Evolutionary conservation across 2,329 filamentous ascomycete species (phyloP).

Genomic region (Verticillium alfalfae): DNA sequence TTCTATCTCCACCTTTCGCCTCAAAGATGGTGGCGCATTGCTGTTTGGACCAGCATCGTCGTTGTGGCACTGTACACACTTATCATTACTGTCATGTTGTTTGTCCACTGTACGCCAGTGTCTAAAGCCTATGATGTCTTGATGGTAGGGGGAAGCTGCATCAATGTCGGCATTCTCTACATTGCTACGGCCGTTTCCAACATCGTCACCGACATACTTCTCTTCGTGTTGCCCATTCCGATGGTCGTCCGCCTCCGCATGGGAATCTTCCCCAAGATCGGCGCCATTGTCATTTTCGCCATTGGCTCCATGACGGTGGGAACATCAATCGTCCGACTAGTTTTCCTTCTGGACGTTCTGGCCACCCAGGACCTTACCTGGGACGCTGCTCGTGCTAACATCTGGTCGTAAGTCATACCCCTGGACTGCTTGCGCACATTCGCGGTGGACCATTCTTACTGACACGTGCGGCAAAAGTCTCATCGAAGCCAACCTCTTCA

Average conservation of each 20-base stretch:
- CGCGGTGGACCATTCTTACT: background rate
- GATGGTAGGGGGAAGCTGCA: slow-evolving; percentile 27
- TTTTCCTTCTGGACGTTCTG: slow-evolving; percentile 3
- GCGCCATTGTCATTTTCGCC: slow-evolving; percentile 34
- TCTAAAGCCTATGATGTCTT: slow-evolving; percentile 22
- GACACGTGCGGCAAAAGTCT: slow-evolving; percentile 11
- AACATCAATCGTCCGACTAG: slow-evolving; percentile 6
- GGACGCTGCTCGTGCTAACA: slow-evolving; percentile 8
- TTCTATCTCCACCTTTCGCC: slow-evolving; percentile 31
- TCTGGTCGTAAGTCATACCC: slow-evolving; percentile 4
- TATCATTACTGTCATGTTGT: slow-evolving; percentile 23
- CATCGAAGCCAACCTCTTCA: slow-evolving; percentile 31
- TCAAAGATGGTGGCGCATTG: slow-evolving; percentile 22
- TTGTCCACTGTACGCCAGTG: slow-evolving; percentile 30
- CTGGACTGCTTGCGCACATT: too few species aligned
- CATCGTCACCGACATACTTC: slow-evolving; percentile 41
- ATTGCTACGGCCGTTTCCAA: slow-evolving; percentile 41
- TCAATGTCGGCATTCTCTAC: slow-evolving; percentile 40
- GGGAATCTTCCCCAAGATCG: slow-evolving; percentile 39
- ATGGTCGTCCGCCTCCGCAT: slow-evolving; percentile 38
- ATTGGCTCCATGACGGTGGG: slow-evolving; percentile 25
- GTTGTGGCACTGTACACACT: slow-evolving; percentile 23
- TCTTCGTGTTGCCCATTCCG: slow-evolving; percentile 39
- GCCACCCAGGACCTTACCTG: slow-evolving; percentile 5
- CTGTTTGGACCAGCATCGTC: slow-evolving; percentile 20